Evolutionary conservation across 2,329 filamentous ascomycete species (phyloP).

Genomic region (Pestalotiopsis sp.): DNA sequence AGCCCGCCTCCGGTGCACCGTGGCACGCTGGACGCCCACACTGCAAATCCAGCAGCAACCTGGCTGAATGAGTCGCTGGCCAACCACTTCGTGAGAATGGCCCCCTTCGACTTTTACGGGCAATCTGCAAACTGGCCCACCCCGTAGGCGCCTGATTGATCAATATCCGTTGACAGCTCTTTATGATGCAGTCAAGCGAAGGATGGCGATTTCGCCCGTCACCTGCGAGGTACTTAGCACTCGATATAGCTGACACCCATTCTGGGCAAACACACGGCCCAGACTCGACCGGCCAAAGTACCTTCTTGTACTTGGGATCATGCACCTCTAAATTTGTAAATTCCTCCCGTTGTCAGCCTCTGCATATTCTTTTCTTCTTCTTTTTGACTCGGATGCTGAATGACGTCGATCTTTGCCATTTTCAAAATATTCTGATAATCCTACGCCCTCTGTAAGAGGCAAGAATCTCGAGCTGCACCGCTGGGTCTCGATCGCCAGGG

Average conservation of each 20-base stretch:
- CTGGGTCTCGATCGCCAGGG: not conserved
- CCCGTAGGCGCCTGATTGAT: not conserved
- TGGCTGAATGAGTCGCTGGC: not conserved
- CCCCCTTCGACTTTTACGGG: not conserved
- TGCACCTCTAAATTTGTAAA: not conserved
- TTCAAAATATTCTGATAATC: not conserved
- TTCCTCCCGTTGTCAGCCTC: not conserved
- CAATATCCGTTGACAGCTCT: not conserved
- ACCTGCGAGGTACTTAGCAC: not conserved
- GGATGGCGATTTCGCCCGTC: not conserved
- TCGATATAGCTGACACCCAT: slow-evolving; percentile 12
- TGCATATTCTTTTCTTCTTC: not conserved
- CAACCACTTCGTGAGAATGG: not conserved
- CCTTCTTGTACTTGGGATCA: not conserved
- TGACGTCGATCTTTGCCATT: slow-evolving; percentile 7
- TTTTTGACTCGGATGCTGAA: not conserved
- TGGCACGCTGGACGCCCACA: not conserved
- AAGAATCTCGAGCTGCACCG: not conserved
- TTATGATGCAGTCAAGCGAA: not conserved
- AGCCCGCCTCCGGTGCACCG: not conserved
- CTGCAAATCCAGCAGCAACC: not conserved
- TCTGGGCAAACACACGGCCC: not conserved
- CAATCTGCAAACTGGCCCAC: not conserved
- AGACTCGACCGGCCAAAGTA: not conserved
- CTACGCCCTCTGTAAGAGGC: not conserved